A percentile compares a stretch with the other conserved stretches of the same genome.
phyloP scores from a whole-genome alignment of 225 moss, liverwort and hornwort genomes.

The Polytrichum commune region DNA sequence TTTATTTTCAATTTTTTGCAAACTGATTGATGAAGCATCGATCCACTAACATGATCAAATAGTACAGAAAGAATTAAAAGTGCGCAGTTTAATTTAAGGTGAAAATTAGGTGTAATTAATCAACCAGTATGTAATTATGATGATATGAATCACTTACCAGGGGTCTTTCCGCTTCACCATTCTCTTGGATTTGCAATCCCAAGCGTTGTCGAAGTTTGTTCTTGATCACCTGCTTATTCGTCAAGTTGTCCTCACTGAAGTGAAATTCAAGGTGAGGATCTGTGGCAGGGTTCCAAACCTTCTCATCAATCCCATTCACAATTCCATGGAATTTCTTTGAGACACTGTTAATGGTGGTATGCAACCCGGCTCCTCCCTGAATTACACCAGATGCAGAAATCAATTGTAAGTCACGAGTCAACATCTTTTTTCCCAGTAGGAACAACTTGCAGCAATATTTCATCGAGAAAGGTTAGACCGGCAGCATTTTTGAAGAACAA shows the following conservation, averaged over 20 bases:
- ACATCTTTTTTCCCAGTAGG: too few species aligned
- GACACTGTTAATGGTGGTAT: constrained; percentile 59
- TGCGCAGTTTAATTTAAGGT: too few species aligned
- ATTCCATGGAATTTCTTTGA: constrained; percentile 74
- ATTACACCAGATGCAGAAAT: too few species aligned
- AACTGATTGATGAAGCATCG: too few species aligned
- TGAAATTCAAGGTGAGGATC: constrained; percentile 64
- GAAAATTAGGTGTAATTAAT: too few species aligned
- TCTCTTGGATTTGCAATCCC: constrained; percentile 39
- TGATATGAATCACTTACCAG: constrained; percentile 35
- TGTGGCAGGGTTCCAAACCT: constrained; percentile 79
- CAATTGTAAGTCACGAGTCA: too few species aligned
- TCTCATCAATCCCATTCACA: constrained; percentile 87
- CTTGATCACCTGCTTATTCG: constrained; percentile 65
- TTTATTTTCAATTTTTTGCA: too few species aligned
- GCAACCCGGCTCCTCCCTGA: constrained; percentile 79
- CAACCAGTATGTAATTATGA: too few species aligned
- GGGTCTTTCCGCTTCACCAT: constrained; percentile 51
- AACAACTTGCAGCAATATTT: too few species aligned
- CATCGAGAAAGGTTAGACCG: not conserved
- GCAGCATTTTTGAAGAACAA: too few species aligned
- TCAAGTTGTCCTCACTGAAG: constrained; percentile 44
- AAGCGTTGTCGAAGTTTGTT: constrained; percentile 46
- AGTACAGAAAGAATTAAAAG: too few species aligned
- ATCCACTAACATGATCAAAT: too few species aligned